These are phyloP conservation scores for Acer yangbiense DNA, from an alignment of 345 rosid species.

Conservation along the genomic window DNA sequence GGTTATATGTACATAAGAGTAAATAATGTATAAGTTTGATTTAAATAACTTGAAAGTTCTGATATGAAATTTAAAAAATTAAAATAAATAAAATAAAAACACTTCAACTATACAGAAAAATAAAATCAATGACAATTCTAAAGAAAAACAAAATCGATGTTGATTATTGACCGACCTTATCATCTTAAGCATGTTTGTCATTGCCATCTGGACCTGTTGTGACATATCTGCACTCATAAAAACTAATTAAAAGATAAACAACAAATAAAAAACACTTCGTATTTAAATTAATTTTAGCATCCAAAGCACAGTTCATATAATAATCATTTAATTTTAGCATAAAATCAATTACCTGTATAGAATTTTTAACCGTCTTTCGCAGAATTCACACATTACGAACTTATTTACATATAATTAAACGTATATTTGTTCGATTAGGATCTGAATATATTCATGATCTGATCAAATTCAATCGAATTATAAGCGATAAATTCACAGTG, in stretches of 20 bases:
- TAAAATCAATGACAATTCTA: background rate
- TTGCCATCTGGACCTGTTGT: constrained; percentile 72
- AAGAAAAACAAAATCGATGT: background rate
- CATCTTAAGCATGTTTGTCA: constrained; percentile 88
- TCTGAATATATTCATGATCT: background rate
- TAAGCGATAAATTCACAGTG: background rate
- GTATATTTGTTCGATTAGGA: background rate
- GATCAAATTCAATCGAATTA: background rate
- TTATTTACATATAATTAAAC: background rate
- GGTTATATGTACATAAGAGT: background rate
- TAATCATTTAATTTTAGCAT: background rate
- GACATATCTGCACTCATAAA: constrained; percentile 62
- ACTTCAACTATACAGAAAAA: background rate
- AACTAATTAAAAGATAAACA: background rate
- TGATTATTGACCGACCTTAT: constrained; percentile 51
- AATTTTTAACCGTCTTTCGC: background rate
- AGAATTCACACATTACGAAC: background rate
- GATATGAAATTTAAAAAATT: too few species aligned
- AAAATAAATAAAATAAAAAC: too few species aligned
- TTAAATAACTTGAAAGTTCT: background rate
- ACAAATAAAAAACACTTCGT: background rate
- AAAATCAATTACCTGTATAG: background rate
- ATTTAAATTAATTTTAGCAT: too few species aligned
- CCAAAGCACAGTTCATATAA: background rate
- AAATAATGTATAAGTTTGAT: background rate